Base-by-base conservation (phyloP, 805 yeast species). In the Scheffersomyces stipitis region DNA sequence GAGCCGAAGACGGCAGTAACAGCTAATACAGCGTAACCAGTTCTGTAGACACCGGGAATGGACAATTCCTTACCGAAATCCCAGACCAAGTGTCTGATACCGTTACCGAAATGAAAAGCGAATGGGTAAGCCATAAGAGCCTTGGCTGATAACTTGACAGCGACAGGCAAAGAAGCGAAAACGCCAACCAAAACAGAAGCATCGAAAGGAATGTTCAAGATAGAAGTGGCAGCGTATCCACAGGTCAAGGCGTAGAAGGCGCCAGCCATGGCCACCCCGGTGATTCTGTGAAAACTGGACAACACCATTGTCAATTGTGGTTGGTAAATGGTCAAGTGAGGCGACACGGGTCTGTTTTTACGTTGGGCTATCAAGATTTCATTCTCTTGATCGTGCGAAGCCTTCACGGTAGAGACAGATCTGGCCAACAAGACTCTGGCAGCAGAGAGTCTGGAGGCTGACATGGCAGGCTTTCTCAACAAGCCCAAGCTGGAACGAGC, bases 41-140 rank as follows among this genome's bases (percentile, higher is more conserved):
- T 89, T 68, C 83, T 80, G 80, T 86, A 85, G 40, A 93, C 96
- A 50, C 96, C 97, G 58, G 83, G 79, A 51, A 86, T 56, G 44
- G 89, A 76, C 59, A 91, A 75, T 64, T 83, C 86, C 49, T 69
- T 73, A 61, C 96, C 96, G 36, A 80, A 62, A 63, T 93, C 99
- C 99, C 99, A 93, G 38, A 86, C 58, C 64, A 91, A 70, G 64
- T 93, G 99, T 77, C 99, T 87, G 46, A 91, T 42, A 53, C 98
- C 97, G 62, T 90, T 88, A 60, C 73, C 78, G 31, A 76, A 55
- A 66, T 93, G 99, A 83, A 78, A 89, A 20, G 85, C 84, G 64
- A 93, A 88, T 48, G 96, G 90, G 71, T 78, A 78, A 6, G 93
- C 80, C 56, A 83, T 78, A 28, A 78, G 56, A 34, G 83, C 80